Conservation (phyloP, 257 asterid genomes). For the Paulownia fortunei region DNA sequence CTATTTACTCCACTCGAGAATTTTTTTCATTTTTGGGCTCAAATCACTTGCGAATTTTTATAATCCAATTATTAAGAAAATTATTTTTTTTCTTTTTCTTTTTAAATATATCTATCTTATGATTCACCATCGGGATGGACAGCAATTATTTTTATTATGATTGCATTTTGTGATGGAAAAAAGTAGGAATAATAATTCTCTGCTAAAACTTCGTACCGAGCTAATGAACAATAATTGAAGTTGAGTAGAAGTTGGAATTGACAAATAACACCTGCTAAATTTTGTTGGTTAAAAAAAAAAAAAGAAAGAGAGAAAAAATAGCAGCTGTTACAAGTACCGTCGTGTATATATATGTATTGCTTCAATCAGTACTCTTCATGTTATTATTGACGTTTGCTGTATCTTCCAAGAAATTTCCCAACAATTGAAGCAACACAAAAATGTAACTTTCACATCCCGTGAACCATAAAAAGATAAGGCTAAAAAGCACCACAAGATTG, state of each 20-base stretch:
- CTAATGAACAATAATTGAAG: neutral
- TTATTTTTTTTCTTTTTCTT: neutral
- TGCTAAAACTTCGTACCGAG: neutral
- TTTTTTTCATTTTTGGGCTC: no score
- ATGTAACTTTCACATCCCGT: slow-evolving; percentile 1
- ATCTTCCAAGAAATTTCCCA: slow-evolving; percentile 12
- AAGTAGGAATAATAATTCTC: no score
- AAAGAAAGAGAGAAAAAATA: neutral
- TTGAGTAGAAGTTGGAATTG: neutral
- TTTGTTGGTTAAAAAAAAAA: neutral
- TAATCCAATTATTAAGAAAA: no score
- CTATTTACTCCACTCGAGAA: neutral
- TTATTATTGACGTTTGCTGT: slow-evolving; percentile 1
- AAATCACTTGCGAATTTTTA: no score
- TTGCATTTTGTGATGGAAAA: neutral
- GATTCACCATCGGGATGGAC: slow-evolving; percentile 17
- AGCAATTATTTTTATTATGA: neutral
- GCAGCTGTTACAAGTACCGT: neutral
- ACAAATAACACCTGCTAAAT: neutral
- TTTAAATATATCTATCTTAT: neutral
- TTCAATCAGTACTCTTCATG: neutral
- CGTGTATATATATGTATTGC: neutral
- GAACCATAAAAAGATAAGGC: neutral
- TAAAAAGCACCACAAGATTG: neutral
- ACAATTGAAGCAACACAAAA: slow-evolving; percentile 12